Evolutionary conservation across 108 stramenopile species (phyloP), one percentile per base, ranked within the genome.

Genomic region (Nannochloropsis granulata): DNA sequence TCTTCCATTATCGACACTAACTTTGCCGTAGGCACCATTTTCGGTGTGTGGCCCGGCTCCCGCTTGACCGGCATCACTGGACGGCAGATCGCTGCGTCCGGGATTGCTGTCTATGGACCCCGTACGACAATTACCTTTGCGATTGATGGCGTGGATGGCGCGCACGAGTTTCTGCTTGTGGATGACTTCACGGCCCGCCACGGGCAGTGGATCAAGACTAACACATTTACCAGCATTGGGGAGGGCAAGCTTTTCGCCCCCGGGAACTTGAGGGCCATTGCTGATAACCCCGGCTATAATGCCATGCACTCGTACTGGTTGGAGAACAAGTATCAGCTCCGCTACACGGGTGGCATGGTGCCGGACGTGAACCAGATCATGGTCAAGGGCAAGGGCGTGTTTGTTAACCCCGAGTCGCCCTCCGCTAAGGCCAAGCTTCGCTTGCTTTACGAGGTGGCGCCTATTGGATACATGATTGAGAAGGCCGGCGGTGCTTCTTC

Each of bases 231-330:
- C 43, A 89, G 85, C 24, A 90, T 90, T 43, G 88, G 90, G 45
- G 92, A 92, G 45, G 90, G 92, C 88, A 94, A 94, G 85, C 92
- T 94, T 43, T 94, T 94, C 89, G 89, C 90, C 12, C 91, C 91
- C 2, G 91, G 90, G 14, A 92, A 92, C 85, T 86, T 92, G 44
- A 81, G 91, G 21, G 91, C 90, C n/a, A 89, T 90, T 21, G 79
- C 90, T 81, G 91, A 92, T 26, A 88, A 91, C 81, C 78, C 83
- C 42, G 90, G 90, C n/a, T 92, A 92, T 87, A 80, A 87, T 43
- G 86, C 45, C 24, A 88, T 92, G 25, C 83, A 91, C 79, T 85
- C 89, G 45, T 87, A 89, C 79, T 92, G 89, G 86, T 82, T 91
- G 19, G 44, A 83, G 43, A 86, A 91, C 82, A 91, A 90, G 81